Evolutionary conservation across 202 grass and related monocot genomes (phyloP).

Genomic region (Sporobolus alterniflorus): DNA sequence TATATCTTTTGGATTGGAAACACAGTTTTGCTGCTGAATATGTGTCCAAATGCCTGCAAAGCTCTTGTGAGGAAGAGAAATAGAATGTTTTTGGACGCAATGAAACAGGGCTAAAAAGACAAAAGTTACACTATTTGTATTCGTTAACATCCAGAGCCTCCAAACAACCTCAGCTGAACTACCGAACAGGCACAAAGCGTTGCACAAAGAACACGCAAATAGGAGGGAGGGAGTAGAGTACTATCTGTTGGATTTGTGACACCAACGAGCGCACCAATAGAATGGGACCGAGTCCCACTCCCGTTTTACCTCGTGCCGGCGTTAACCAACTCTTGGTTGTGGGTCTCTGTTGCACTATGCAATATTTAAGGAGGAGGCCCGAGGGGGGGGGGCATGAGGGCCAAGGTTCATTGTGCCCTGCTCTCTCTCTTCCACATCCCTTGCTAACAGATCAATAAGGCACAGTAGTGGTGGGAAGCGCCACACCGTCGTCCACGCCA

Average conservation of each 20-base stretch:
- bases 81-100: background rate
- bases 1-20: conserved; percentile 8
- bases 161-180: conserved; percentile 1
- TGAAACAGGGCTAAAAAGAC: conserved; percentile 39
- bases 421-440: too few relatives aligned
- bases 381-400: too few relatives aligned
- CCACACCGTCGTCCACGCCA: too few relatives aligned
- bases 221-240: background rate
- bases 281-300: too few relatives aligned
- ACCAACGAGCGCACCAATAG: background rate
- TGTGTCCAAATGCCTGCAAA: background rate
- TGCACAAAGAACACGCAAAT: conserved; percentile 12
- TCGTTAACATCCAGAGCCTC: background rate
- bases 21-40: background rate
- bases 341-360: too few relatives aligned
- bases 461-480: too few relatives aligned
- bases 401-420: too few relatives aligned
- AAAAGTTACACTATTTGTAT: conserved; percentile 18
- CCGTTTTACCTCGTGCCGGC: too few relatives aligned
- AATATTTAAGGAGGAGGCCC: too few relatives aligned
- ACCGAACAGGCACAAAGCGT: background rate
- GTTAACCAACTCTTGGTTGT: too few relatives aligned
- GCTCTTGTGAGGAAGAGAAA: background rate
- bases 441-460: too few relatives aligned
- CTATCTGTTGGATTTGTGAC: background rate